Evolutionary conservation across 176 grass and related monocot genomes (phyloP).

Genomic region (Triticum turgidum): DNA sequence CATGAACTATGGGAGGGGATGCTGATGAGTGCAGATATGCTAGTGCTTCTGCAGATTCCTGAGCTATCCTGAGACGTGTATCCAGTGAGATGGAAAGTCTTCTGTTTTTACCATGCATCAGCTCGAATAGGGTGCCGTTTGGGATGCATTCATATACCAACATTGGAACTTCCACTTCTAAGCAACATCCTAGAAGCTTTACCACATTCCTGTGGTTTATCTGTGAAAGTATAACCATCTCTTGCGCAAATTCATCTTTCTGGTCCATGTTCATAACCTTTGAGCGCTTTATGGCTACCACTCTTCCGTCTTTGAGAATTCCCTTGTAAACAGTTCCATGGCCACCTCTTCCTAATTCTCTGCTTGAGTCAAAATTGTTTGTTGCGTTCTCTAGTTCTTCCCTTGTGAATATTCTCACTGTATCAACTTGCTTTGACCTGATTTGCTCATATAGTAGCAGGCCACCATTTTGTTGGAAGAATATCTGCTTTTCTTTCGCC

Average conservation of each 20-base stretch:
- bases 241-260: conserved; percentile 40
- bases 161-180: conserved; percentile 40
- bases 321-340: conserved; percentile 37
- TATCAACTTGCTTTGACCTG: conserved; percentile 45
- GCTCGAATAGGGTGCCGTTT: conserved; percentile 26
- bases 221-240: conserved; percentile 41
- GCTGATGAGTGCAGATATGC: conserved; percentile 37
- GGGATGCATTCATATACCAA: conserved; percentile 40
- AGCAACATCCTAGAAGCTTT: conserved; percentile 29
- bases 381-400: conserved; percentile 25
- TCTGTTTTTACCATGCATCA: background rate
- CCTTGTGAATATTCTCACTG: conserved; percentile 39
- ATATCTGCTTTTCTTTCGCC: background rate
- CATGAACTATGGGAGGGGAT: conserved; percentile 35
- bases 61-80: conserved; percentile 18
- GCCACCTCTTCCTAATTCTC: conserved; percentile 23
- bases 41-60: conserved; percentile 35
- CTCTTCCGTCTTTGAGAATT: conserved; percentile 26
- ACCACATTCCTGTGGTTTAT: conserved; percentile 39
- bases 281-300: conserved; percentile 39
- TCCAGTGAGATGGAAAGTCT: conserved; percentile 5
- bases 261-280: conserved; percentile 16
- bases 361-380: conserved; percentile 32
- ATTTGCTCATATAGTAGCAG: conserved; percentile 41
- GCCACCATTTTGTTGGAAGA: conserved; percentile 37